Conservation (phyloP, 805 yeast species). For the Candida berthetii region DNA sequence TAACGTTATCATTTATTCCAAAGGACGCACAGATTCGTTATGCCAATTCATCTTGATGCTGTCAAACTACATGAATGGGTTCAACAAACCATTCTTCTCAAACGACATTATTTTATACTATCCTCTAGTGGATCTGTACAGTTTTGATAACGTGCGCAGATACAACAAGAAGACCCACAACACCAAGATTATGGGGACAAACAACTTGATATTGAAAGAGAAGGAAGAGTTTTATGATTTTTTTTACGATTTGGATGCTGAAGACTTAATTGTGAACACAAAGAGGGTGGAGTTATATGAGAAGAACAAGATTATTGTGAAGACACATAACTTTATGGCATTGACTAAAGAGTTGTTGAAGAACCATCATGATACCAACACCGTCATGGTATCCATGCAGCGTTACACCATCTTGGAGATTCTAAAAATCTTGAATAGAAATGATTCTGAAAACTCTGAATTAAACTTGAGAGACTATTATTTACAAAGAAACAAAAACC, state of each 20-base stretch:
- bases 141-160: constrained; percentile 37
- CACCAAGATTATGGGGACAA: constrained; percentile 55
- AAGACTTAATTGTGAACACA: constrained; percentile 19
- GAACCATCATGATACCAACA: constrained; percentile 22
- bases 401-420: constrained; percentile 25
- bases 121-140: constrained; percentile 59
- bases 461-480: constrained; percentile 24
- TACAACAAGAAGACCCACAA: constrained; percentile 8
- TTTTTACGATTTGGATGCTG: constrained; percentile 52
- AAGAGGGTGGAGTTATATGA: constrained; percentile 7
- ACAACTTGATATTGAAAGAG: constrained; percentile 57
- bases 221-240: constrained; percentile 53
- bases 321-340: constrained; percentile 16
- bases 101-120: constrained; percentile 35
- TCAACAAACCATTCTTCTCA: constrained; percentile 34
- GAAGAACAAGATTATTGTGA: constrained; percentile 11
- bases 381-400: constrained; percentile 20
- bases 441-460: constrained; percentile 10
- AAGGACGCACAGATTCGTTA: constrained; percentile 32
- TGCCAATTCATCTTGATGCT: constrained; percentile 34
- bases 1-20: constrained; percentile 33
- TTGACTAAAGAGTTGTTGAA: constrained; percentile 6
- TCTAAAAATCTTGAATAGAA: constrained; percentile 17
- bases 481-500: constrained; percentile 22
- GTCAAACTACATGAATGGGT: constrained; percentile 33